Conservation (phyloP, 495 filamentous ascomycete species). For the Tuber microsphaerosporum region DNA sequence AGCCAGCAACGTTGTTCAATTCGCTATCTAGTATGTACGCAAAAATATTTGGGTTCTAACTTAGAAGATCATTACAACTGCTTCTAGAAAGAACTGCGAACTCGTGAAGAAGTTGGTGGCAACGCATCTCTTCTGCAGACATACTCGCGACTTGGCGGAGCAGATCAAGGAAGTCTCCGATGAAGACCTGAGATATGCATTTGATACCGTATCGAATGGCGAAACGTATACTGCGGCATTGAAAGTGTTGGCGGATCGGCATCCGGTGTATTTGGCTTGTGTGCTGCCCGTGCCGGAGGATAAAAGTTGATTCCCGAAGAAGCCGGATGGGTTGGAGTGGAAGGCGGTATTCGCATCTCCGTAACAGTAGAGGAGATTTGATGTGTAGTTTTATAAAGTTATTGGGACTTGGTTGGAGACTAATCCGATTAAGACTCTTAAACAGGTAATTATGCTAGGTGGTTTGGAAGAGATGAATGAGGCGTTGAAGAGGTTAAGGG, state of each 20-base stretch:
- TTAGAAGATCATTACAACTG: conserved; percentile 4
- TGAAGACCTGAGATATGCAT: conserved; percentile 4
- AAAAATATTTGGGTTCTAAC: conserved; percentile 6
- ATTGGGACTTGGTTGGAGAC: conserved; percentile 1
- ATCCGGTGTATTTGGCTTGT: conserved; percentile 5
- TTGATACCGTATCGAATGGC: conserved; percentile 6
- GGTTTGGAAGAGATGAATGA: not conserved
- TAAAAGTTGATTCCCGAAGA: not conserved
- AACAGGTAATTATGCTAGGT: not conserved
- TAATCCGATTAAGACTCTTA: conserved; percentile 1
- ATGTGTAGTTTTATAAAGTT: not conserved
- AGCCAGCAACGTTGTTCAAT: not conserved
- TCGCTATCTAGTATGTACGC: conserved; percentile 8
- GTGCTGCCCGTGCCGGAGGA: conserved; percentile 4
- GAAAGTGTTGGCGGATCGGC: not conserved
- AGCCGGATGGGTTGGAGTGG: conserved; percentile 6
- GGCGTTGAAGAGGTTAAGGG: conserved; percentile 5
- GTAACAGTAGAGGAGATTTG: not conserved
- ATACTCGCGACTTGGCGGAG: not conserved
- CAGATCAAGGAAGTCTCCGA: conserved; percentile 1
- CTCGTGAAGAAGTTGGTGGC: not conserved
- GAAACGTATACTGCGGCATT: conserved; percentile 2
- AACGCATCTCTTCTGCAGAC: conserved; percentile 3
- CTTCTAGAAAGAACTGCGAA: not conserved
- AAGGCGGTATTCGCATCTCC: not conserved